These are phyloP conservation scores for Pseudonectria buxi DNA, from an alignment of 2,329 filamentous ascomycete species.

Conservation along the genomic window DNA sequence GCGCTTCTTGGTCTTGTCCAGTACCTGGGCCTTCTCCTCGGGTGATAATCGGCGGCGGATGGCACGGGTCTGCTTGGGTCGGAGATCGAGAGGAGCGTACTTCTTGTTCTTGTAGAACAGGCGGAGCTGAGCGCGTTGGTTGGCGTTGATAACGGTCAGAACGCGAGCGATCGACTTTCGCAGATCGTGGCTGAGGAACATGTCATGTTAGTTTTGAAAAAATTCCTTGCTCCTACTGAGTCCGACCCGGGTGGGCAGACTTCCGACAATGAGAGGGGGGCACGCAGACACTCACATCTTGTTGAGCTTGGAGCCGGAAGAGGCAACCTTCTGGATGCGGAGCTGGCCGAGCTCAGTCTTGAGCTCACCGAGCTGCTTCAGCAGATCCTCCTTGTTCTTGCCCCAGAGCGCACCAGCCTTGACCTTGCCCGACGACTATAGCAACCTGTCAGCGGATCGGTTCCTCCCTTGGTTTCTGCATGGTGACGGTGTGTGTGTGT, in stretches of 20 bases:
- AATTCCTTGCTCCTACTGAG: constrained; percentile 7
- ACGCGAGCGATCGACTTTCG: constrained; percentile 99
- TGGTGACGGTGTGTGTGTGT: constrained; percentile 6
- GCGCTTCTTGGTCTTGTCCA: constrained; percentile 97
- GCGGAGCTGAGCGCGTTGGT: constrained; percentile 95
- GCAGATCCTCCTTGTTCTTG: constrained; percentile 98
- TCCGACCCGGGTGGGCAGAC: too few relatives aligned
- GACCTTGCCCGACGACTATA: constrained; percentile 58
- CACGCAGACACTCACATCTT: constrained; percentile 67
- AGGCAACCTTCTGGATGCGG: constrained; percentile 97
- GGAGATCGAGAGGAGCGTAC: constrained; percentile 97
- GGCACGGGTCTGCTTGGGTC: constrained; percentile 95
- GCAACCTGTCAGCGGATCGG: constrained; percentile 24
- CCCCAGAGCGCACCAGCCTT: constrained; percentile 96
- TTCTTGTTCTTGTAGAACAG: constrained; percentile 99
- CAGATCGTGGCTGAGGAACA: constrained; percentile 74
- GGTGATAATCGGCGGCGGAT: constrained; percentile 92
- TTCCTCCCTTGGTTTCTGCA: constrained; percentile 10
- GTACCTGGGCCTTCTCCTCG: constrained; percentile 76
- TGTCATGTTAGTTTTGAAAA: constrained; percentile 12
- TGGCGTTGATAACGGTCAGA: constrained; percentile 99
- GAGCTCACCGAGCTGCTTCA: constrained; percentile 89
- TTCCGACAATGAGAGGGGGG: not conserved
- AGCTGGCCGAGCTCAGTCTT: constrained; percentile 96
- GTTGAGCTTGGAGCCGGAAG: constrained; percentile 90